Evolutionary conservation across 2,329 filamentous ascomycete genomes (phyloP), one percentile per base, ranked within the genome.

Genomic region (Trichoderma sp.): DNA sequence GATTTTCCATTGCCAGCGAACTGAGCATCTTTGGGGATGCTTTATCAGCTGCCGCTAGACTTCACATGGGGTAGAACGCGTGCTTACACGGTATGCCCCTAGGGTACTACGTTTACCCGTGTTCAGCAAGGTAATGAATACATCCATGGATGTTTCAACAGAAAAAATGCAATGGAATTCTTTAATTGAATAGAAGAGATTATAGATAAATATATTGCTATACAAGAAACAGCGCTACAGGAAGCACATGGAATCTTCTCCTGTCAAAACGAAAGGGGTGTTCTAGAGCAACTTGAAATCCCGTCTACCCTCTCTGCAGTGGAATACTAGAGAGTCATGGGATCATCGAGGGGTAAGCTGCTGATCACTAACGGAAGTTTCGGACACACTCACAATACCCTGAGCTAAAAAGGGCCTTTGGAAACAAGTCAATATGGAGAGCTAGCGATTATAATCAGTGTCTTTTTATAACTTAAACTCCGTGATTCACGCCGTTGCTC

Each of bases 361-460:
- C 9, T 20, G 9, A 50, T 3, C 43, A 9, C 43, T 9, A 20
- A 12, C n/a, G 43, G 43, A 2, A 8, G 0, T 12, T 53, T 12
- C n/a, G n/a, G 47, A 53, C 7, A 23, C 20, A 3, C 3, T 4
- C n/a, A 12, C 9, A 50, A 13, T 23, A 50, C 2, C 11, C 4
- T 6, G 11, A 7, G n/a, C 2, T 23, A 0, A 23, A 7, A 12
- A 3, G n/a, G 11, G 9, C 39, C 7, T 4, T 9, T n/a, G 36
- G 15, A 17, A 20, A 47, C 8, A 47, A 47, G 12, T 50, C 4
- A 11, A 6, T 20, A 50, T 3, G 3, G 9, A 12, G 15, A 43
- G 0, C 39, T 4, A n/a, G 5, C 13, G 20, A 9, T 20, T 17
- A n/a, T 8, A 1, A 8, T 17, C 0, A 23, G 2, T 8, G 3